phyloP scores from a whole-genome alignment of 176 grass and related monocot genomes.

The Triticum urartu region DNA sequence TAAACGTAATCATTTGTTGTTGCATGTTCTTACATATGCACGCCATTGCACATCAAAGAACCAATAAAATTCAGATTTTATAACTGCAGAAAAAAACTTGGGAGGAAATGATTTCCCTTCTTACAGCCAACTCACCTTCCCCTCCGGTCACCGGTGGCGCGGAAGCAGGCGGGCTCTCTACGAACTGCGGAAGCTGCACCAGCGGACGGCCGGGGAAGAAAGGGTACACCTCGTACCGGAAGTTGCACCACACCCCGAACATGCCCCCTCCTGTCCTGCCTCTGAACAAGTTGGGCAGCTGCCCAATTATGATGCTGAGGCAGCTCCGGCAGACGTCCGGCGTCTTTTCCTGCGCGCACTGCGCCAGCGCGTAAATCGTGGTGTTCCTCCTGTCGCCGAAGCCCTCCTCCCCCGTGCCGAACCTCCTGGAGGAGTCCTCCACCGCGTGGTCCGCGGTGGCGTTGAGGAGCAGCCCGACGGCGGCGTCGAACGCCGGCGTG shows the following conservation, averaged over 20 bases:
- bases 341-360: constrained; percentile 48
- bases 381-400: not conserved
- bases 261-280: constrained; percentile 22
- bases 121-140: not conserved
- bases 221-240: constrained; percentile 46
- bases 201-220: constrained; percentile 44
- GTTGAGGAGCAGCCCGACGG: constrained; percentile 30
- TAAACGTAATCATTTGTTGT: not conserved
- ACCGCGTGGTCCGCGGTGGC: constrained; percentile 32
- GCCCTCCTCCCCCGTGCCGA: constrained; percentile 38
- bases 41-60: not conserved
- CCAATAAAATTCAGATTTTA: not conserved
- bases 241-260: constrained; percentile 46
- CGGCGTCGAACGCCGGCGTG: constrained; percentile 5
- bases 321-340: constrained; percentile 28
- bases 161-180: not conserved
- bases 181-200: constrained; percentile 31
- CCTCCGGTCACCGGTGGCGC: not conserved
- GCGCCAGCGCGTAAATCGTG: constrained; percentile 46
- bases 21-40: not conserved
- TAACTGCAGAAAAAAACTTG: not conserved
- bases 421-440: constrained; percentile 12
- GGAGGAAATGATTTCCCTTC: no score
- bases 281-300: not conserved
- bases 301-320: not conserved